Evolutionary conservation across 495 filamentous ascomycete species (phyloP).

Genomic region (Neurospora sp.): DNA sequence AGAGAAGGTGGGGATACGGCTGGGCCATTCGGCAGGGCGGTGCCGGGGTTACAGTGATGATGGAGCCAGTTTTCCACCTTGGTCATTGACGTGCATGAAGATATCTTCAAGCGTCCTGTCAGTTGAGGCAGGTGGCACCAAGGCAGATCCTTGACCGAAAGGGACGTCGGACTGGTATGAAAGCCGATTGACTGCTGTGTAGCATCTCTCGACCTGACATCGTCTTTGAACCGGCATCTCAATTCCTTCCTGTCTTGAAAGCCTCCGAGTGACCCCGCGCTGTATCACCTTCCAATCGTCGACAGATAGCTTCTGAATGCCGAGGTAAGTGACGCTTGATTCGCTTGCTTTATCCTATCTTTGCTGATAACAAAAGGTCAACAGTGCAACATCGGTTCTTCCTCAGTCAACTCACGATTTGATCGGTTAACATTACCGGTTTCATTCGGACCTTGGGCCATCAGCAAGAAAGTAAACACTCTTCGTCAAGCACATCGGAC

Average conservation of each 20-base stretch:
- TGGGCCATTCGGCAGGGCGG: not conserved
- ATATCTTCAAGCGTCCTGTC: not conserved
- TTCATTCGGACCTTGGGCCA: not conserved
- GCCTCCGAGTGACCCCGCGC: not conserved
- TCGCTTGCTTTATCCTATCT: not conserved
- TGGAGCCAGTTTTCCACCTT: not conserved
- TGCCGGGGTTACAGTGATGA: not conserved
- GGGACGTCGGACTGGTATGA: not conserved
- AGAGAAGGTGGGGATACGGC: not conserved
- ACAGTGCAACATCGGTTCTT: not conserved
- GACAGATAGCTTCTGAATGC: not conserved
- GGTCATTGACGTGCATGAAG: not conserved
- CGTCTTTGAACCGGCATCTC: not conserved
- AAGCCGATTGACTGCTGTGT: not conserved
- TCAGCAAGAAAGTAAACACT: not conserved
- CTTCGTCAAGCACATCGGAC: not conserved
- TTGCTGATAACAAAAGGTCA: not conserved
- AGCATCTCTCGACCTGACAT: not conserved
- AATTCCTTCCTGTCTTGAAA: not conserved
- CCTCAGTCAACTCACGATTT: not conserved
- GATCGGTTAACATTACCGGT: not conserved
- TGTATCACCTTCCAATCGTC: not conserved
- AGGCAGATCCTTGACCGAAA: not conserved
- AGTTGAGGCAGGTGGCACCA: not conserved
- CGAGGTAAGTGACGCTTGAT: not conserved